These are phyloP conservation scores for Aspergillus ochraceoroseus DNA, from an alignment of 2,329 filamentous ascomycete species.

Conservation along the genomic window DNA sequence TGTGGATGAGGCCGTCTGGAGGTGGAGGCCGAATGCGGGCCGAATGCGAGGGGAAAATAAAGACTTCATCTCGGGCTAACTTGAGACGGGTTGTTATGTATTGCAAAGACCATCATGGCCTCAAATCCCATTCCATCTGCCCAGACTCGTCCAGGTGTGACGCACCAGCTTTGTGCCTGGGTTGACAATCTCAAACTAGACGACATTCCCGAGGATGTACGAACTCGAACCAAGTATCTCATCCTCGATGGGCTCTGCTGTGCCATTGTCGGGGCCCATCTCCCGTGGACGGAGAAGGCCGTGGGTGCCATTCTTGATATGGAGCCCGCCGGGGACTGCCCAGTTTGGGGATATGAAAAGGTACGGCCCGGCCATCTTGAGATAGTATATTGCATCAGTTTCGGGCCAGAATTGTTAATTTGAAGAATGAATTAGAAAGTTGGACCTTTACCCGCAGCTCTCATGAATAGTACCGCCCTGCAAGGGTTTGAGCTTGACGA, in stretches of 20 bases:
- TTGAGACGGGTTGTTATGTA: too few species aligned
- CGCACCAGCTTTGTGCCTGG: constrained; percentile 11
- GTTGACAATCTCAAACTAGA: constrained; percentile 9
- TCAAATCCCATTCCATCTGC: too few species aligned
- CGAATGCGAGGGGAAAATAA: too few species aligned
- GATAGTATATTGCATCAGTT: too few species aligned
- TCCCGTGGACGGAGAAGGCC: constrained; percentile 42
- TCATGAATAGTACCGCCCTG: constrained; percentile 44
- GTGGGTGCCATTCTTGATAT: constrained; percentile 25
- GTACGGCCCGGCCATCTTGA: too few species aligned
- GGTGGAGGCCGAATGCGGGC: too few species aligned
- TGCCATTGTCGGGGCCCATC: constrained; percentile 38
- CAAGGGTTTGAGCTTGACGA: constrained; percentile 47
- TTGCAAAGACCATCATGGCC: too few species aligned
- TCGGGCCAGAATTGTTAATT: too few species aligned
- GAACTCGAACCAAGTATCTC: constrained; percentile 40
- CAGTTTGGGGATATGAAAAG: too few species aligned
- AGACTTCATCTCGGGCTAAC: too few species aligned
- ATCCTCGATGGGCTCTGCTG: constrained; percentile 45
- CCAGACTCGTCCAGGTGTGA: neutral
- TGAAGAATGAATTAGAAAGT: constrained; percentile 25
- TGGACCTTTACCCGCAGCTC: constrained; percentile 37
- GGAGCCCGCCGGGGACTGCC: too few species aligned
- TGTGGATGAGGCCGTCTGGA: too few species aligned
- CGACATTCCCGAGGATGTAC: constrained; percentile 33